A percentile compares a stretch with the other conserved stretches of the same genome.
phyloP scores from a whole-genome alignment of 148 eudicot species.

The Dysphania ambrosioides region DNA sequence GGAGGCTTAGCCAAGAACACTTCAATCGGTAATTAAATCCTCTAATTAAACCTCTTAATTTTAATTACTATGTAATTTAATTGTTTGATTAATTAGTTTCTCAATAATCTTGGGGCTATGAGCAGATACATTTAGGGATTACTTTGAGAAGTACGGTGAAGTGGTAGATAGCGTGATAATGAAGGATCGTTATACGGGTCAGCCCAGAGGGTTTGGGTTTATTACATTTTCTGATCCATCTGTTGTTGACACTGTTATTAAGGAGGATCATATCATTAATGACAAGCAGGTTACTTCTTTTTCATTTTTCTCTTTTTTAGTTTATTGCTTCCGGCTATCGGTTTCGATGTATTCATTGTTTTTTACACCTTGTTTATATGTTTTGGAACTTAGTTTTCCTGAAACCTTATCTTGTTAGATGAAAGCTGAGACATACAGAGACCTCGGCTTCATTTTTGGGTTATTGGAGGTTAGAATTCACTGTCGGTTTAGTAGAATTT shows the following conservation, averaged over 20 bases:
- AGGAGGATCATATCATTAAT: conserved; percentile 54
- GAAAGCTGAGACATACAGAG: too few relatives aligned
- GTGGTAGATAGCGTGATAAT: conserved; percentile 67
- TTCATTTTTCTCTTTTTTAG: not conserved
- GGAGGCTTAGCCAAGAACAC: conserved; percentile 67
- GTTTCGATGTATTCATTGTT: too few relatives aligned
- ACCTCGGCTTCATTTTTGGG: too few relatives aligned
- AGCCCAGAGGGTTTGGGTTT: conserved; percentile 76
- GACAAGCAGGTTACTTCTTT: conserved; percentile 48
- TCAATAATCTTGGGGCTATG: not conserved
- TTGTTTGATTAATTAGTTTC: conserved; percentile 9
- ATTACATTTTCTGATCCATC: conserved; percentile 61
- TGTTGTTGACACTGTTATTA: conserved; percentile 59
- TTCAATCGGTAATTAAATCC: too few relatives aligned
- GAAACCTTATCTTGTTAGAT: too few relatives aligned
- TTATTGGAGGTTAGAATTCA: too few relatives aligned
- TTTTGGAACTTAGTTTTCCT: too few relatives aligned
- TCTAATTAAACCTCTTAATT: too few relatives aligned
- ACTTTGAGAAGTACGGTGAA: conserved; percentile 75
- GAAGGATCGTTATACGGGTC: conserved; percentile 62
- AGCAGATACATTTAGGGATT: conserved; percentile 48
- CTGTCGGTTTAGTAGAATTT: too few relatives aligned
- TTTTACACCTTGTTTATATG: too few relatives aligned
- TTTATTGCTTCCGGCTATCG: too few relatives aligned
- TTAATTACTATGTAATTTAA: too few relatives aligned